Evolutionary conservation across 2,329 filamentous ascomycete species (phyloP).

Genomic region (Pseudomassariella vexata): DNA sequence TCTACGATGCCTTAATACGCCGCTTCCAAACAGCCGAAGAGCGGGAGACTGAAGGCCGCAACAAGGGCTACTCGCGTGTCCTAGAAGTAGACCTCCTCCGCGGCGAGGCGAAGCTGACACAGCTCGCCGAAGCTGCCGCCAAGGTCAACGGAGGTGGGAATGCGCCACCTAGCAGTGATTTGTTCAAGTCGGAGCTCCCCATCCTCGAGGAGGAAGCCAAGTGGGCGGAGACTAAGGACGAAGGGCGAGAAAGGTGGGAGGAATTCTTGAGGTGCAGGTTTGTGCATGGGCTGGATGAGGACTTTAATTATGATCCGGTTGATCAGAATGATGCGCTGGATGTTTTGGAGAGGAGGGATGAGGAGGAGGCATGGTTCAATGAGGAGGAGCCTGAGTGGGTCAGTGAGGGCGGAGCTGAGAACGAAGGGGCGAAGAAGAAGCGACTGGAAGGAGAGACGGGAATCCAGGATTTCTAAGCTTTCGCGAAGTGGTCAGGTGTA

Average conservation of each 20-base stretch:
- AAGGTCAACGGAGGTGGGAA: not conserved
- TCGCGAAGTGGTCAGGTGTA: too few relatives aligned
- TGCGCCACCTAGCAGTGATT: conserved; percentile 33
- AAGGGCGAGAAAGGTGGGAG: conserved; percentile 64
- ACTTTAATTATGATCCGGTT: conserved; percentile 70
- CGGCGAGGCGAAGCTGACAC: conserved; percentile 68
- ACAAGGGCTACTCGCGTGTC: conserved; percentile 72
- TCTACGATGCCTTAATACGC: conserved; percentile 77
- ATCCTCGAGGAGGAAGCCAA: conserved; percentile 27
- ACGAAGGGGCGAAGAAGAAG: conserved; percentile 15
- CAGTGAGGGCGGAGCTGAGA: conserved; percentile 27
- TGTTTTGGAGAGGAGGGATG: conserved; percentile 50
- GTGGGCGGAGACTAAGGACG: conserved; percentile 49
- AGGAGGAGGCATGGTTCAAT: conserved; percentile 74
- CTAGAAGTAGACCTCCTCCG: conserved; percentile 73
- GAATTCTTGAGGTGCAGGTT: conserved; percentile 71
- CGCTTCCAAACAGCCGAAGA: conserved; percentile 70
- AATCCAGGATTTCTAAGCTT: conserved; percentile 60
- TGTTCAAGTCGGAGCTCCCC: too few relatives aligned
- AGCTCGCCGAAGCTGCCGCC: conserved; percentile 29
- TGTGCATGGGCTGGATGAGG: conserved; percentile 65
- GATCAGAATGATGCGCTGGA: conserved; percentile 71
- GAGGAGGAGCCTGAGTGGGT: conserved; percentile 68
- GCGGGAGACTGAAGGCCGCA: conserved; percentile 64
- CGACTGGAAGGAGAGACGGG: conserved; percentile 56